A percentile compares a stretch with the other conserved stretches of the same genome.
Conservation (phyloP, 768 basidiomycete genomes). For the Panaeolus cyanescens region DNA sequence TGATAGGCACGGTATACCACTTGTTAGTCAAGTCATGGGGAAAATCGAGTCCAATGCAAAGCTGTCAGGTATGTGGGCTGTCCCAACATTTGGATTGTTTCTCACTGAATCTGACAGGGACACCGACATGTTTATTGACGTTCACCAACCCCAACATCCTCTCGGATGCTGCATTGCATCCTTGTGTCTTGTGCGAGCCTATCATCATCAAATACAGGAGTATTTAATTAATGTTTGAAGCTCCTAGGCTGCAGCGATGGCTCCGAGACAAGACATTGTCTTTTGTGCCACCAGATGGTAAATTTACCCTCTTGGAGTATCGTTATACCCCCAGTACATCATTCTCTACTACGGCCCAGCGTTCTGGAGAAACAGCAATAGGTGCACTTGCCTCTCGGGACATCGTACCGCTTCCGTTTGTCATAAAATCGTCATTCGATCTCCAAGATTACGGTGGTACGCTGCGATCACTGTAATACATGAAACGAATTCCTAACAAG, state of each 20-base stretch:
- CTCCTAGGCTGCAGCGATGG: slow-evolving; percentile 75
- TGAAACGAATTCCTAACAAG: background rate
- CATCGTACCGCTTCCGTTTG: slow-evolving; percentile 51
- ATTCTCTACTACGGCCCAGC: slow-evolving; percentile 27
- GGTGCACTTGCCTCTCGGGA: slow-evolving; percentile 26
- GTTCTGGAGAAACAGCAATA: slow-evolving; percentile 20
- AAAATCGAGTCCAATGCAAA: slow-evolving; percentile 76
- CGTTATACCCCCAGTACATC: slow-evolving; percentile 56
- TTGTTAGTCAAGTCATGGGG: slow-evolving; percentile 73
- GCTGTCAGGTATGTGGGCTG: slow-evolving; percentile 63
- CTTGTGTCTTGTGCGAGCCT: slow-evolving; percentile 78
- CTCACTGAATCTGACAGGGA: slow-evolving; percentile 49
- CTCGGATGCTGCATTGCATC: slow-evolving; percentile 85
- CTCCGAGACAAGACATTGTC: slow-evolving; percentile 74
- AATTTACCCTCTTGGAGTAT: slow-evolving; percentile 84
- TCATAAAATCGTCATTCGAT: slow-evolving; percentile 50
- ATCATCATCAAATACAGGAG: slow-evolving; percentile 2
- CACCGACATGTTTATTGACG: slow-evolving; percentile 81
- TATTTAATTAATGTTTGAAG: slow-evolving; percentile 1
- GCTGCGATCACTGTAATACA: slow-evolving; percentile 7
- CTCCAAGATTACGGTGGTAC: slow-evolving; percentile 45
- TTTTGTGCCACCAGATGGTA: slow-evolving; percentile 93
- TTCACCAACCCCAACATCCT: slow-evolving; percentile 77
- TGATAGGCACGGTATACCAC: slow-evolving; percentile 65
- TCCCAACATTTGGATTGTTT: background rate